A percentile compares a stretch with the other conserved stretches of the same genome.
These are phyloP conservation scores for Suillus placidus DNA, from an alignment of 768 basidiomycete species.

Conservation along the genomic window DNA sequence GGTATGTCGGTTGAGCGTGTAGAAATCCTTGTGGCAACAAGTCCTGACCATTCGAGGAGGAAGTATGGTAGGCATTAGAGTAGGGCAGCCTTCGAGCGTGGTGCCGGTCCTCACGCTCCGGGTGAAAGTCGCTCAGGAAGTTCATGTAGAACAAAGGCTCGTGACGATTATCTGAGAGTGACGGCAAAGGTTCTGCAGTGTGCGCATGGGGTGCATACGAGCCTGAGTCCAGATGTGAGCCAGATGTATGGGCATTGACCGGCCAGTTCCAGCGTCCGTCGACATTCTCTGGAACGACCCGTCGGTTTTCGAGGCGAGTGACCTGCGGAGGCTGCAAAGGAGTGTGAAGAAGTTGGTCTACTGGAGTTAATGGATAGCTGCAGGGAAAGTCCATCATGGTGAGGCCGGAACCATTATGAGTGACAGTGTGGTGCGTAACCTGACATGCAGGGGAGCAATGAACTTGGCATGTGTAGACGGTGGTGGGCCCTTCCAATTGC, in stretches of 20 bases:
- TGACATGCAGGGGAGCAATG: conserved; percentile 20
- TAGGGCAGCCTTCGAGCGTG: conserved; percentile 17
- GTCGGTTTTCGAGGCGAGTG: conserved; percentile 19
- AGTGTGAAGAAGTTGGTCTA: conserved; percentile 33
- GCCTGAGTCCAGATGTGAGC: conserved; percentile 8
- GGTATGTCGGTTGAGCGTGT: conserved; percentile 5
- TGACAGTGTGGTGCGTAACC: conserved; percentile 18
- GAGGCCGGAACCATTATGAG: conserved; percentile 17
- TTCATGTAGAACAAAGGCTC: not conserved
- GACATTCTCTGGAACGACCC: conserved; percentile 7
- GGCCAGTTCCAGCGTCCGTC: conserved; percentile 24
- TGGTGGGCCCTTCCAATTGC: conserved; percentile 24
- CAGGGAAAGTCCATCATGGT: conserved; percentile 10
- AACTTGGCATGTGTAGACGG: conserved; percentile 14
- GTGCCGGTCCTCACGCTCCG: conserved; percentile 16
- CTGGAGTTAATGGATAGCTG: conserved; percentile 23
- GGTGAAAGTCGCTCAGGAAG: not conserved
- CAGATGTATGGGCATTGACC: conserved; percentile 14
- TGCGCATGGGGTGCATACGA: not conserved
- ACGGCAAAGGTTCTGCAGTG: not conserved
- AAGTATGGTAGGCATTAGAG: conserved; percentile 2
- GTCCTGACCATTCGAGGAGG: conserved; percentile 9
- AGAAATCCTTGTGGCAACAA: conserved; percentile 9
- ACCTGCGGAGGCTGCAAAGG: conserved; percentile 30
- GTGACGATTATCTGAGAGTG: not conserved